Evolutionary conservation across 2,329 filamentous ascomycete species (phyloP).

Genomic region (Davidsoniella australis): DNA sequence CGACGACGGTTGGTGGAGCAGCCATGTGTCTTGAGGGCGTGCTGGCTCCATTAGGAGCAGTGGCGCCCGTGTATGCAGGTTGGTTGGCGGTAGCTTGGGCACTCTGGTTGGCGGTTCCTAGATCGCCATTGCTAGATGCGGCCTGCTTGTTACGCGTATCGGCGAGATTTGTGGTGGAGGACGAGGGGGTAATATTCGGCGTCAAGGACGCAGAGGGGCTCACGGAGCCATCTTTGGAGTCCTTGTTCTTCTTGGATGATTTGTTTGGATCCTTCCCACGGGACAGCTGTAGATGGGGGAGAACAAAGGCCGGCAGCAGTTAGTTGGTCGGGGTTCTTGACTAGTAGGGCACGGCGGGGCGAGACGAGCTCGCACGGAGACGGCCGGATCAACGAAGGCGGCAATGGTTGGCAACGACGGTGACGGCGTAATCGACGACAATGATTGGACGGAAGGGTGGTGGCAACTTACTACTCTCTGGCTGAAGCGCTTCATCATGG

Average conservation of each 20-base stretch:
- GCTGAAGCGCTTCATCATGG: slow-evolving; percentile 90
- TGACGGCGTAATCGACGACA: neutral
- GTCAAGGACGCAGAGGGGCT: slow-evolving; percentile 54
- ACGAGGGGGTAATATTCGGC: slow-evolving; percentile 60
- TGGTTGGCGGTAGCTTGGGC: slow-evolving; percentile 20
- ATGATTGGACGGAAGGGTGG: neutral
- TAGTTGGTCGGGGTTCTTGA: neutral
- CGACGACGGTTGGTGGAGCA: slow-evolving; percentile 74
- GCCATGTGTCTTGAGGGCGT: slow-evolving; percentile 47
- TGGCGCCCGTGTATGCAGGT: slow-evolving; percentile 20
- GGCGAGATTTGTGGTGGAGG: slow-evolving; percentile 73
- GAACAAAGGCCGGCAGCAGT: neutral
- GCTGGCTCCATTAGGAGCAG: slow-evolving; percentile 28
- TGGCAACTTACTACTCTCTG: slow-evolving; percentile 73
- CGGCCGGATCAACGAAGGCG: neutral
- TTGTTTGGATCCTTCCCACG: slow-evolving; percentile 77
- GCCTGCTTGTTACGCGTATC: slow-evolving; percentile 67
- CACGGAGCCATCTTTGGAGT: slow-evolving; percentile 57
- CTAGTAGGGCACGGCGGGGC: neutral
- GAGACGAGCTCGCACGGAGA: neutral
- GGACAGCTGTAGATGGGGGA: slow-evolving; percentile 51
- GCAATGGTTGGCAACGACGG: neutral
- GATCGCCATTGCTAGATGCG: slow-evolving; percentile 1
- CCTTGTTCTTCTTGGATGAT: slow-evolving; percentile 61
- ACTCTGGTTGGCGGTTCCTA: slow-evolving; percentile 19